Evolutionary conservation across 805 yeast genomes (phyloP).

Genomic region (Saccharomycopsis fibuligera): DNA sequence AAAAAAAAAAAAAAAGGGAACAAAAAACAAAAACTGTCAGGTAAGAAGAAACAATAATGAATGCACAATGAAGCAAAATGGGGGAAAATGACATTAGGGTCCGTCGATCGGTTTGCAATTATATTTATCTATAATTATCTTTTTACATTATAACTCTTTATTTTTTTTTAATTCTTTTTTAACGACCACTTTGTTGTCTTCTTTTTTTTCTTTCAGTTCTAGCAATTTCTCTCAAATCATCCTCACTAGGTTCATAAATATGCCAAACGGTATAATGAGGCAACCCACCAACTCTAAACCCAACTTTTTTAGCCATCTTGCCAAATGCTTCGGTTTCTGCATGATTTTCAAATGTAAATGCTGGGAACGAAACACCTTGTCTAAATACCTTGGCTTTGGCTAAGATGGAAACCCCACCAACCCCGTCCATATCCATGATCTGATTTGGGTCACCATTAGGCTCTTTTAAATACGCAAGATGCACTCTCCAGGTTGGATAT

Average conservation of each 20-base stretch:
- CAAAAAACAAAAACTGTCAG: no score
- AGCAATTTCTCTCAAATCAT: constrained; percentile 81
- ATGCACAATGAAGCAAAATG: no score
- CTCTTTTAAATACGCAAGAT: constrained; percentile 88
- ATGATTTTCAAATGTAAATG: constrained; percentile 90
- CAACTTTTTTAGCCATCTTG: constrained; percentile 80
- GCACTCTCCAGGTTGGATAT: constrained; percentile 97
- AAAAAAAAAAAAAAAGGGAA: no score
- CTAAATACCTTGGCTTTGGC: constrained; percentile 83
- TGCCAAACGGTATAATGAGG: constrained; percentile 98
- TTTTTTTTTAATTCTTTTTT: no score
- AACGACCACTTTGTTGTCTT: no score
- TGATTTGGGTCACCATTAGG: constrained; percentile 93
- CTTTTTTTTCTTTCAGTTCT: constrained; percentile 62
- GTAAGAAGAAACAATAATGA: no score
- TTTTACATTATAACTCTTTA: no score
- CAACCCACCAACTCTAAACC: constrained; percentile 77
- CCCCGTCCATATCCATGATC: constrained; percentile 91
- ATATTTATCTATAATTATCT: no score
- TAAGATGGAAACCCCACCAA: constrained; percentile 93
- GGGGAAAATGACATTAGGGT: no score
- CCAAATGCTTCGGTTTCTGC: constrained; percentile 99
- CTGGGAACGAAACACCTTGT: constrained; percentile 91
- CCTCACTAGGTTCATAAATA: constrained; percentile 90
- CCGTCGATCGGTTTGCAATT: no score